A percentile compares a stretch with the other conserved stretches of the same genome.
Evolutionary conservation across 495 filamentous ascomycete genomes (phyloP).

Genomic region (Talaromyces adpressus): DNA sequence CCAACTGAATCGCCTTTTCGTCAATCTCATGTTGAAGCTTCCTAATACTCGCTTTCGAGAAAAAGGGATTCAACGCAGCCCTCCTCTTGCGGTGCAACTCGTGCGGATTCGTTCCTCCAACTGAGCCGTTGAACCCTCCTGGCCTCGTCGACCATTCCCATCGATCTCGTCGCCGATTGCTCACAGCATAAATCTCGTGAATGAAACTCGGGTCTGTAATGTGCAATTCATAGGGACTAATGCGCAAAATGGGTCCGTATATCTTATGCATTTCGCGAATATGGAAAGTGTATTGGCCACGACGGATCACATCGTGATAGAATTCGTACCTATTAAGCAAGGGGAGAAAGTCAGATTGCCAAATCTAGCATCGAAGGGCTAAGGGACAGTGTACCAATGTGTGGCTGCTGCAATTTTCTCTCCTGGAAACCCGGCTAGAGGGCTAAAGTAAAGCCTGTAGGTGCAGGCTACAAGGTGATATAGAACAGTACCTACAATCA

Average conservation of each 20-base stretch:
- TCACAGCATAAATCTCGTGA: constrained; percentile 13
- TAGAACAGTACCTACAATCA: background rate
- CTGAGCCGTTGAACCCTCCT: constrained; percentile 13
- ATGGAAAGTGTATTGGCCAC: constrained; percentile 20
- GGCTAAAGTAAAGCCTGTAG: constrained; percentile 8
- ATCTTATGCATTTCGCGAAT: constrained; percentile 28
- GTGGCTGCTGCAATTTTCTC: constrained; percentile 26
- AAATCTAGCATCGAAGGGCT: background rate
- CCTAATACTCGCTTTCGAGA: background rate
- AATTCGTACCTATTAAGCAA: background rate
- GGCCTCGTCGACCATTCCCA: constrained; percentile 6
- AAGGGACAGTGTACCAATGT: constrained; percentile 5
- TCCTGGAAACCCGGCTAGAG: constrained; percentile 8
- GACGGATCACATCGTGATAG: background rate
- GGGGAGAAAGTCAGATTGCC: background rate
- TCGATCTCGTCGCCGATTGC: background rate
- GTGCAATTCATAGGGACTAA: constrained; percentile 44
- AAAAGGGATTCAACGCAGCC: constrained; percentile 18
- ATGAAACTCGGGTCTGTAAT: constrained; percentile 29
- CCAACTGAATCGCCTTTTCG: background rate
- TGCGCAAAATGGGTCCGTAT: constrained; percentile 33
- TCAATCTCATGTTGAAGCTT: background rate
- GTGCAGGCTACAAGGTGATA: background rate
- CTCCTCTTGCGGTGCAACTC: constrained; percentile 22
- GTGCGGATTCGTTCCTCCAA: constrained; percentile 18